Conservation (phyloP, 495 filamentous ascomycete species). For the Glonium stellatum region DNA sequence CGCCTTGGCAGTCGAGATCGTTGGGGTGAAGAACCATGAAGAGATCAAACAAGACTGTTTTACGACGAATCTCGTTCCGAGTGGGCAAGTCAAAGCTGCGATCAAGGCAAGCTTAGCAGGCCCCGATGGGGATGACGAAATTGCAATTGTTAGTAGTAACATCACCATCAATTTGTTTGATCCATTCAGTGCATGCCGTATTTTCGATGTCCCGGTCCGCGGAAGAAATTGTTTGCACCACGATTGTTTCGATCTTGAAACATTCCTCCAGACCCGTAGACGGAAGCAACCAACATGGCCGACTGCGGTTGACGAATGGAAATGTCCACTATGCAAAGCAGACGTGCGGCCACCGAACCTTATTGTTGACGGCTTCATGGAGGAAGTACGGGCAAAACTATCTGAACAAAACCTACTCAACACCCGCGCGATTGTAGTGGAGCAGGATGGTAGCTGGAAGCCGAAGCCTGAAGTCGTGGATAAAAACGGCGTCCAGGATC, state of each 20-base stretch:
- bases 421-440: conserved; percentile 36
- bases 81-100: conserved; percentile 36
- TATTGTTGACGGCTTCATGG: conserved; percentile 63
- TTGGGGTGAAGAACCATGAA: conserved; percentile 49
- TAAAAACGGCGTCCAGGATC: conserved; percentile 5
- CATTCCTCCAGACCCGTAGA: conserved; percentile 61
- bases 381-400: conserved; percentile 43
- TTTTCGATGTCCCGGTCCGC: conserved; percentile 67
- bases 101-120: conserved; percentile 46
- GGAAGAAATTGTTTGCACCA: conserved; percentile 56
- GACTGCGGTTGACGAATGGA: conserved; percentile 66
- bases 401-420: conserved; percentile 23
- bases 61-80: conserved; percentile 33
- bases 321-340: conserved; percentile 67
- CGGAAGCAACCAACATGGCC: conserved; percentile 43
- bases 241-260: conserved; percentile 85
- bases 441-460: conserved; percentile 36
- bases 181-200: conserved; percentile 55
- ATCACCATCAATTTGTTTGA: conserved; percentile 70
- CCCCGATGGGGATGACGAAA: conserved; percentile 54
- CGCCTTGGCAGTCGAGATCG: conserved; percentile 27
- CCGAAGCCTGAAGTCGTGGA: conserved; percentile 18
- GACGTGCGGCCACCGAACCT: conserved; percentile 69
- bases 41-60: conserved; percentile 42
- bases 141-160: conserved; percentile 55